Percentiles rank a stretch among this genome's conserved stretches.
Conservation (phyloP, 2,329 filamentous ascomycete genomes). For the Beauveria rudraprayagi region DNA sequence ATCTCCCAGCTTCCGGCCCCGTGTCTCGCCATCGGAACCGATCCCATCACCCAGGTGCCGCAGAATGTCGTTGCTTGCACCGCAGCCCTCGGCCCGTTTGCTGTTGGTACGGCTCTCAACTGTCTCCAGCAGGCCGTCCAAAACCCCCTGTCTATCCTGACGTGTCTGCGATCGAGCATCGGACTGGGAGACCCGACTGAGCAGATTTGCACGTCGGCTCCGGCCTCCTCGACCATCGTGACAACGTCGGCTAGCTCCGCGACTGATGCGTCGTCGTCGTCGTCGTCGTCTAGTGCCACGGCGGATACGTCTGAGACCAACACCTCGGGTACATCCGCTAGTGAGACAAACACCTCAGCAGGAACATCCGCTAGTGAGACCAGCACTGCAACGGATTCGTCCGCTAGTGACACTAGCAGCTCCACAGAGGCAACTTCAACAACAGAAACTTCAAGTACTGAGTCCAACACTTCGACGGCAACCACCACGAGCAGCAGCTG, state of each 20-base stretch:
- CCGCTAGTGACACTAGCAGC: background rate
- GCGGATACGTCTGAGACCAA: background rate
- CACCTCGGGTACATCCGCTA: background rate
- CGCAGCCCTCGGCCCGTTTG: slow-evolving; percentile 10
- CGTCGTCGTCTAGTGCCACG: no score
- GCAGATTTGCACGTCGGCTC: background rate
- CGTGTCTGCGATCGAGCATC: background rate
- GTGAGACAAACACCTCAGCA: background rate
- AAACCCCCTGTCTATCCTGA: background rate
- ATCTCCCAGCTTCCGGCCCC: slow-evolving; percentile 9
- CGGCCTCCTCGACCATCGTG: background rate
- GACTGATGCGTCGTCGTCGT: no score
- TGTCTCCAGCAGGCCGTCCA: slow-evolving; percentile 3
- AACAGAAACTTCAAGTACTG: background rate
- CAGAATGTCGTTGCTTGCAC: slow-evolving; percentile 6
- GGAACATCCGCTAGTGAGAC: background rate
- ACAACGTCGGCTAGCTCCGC: background rate
- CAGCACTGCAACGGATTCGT: background rate
- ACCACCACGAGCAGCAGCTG: background rate
- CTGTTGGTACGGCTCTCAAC: background rate
- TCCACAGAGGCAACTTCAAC: background rate
- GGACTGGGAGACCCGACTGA: background rate
- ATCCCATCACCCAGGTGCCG: background rate
- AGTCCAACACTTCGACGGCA: background rate
- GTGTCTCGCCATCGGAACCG: slow-evolving; percentile 7